Base-by-base conservation (phyloP, 495 filamentous ascomycete species). In the Penicilliopsis zonata region DNA sequence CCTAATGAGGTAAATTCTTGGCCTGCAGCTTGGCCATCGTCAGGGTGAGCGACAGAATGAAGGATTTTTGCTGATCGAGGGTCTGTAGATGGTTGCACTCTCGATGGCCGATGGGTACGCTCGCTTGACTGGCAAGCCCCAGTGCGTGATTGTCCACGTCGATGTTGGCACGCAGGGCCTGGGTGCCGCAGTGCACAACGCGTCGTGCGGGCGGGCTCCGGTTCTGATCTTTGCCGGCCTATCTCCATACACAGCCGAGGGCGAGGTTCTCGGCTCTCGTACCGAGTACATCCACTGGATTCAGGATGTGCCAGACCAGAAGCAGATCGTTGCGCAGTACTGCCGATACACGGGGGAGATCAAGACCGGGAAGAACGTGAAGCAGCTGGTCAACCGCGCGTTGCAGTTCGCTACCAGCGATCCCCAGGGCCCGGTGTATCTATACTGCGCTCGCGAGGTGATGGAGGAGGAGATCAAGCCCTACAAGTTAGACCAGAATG, bases 201-300 rank as follows among this genome's bases (percentile, higher is more conserved):
- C 88, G 3, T 80, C 74, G 16, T 80, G 79, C 34, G 87, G 88
- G 1, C 78, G 88, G 19, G 80, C 83, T 1, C 88, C 88, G 0
- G 77, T 96, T 9, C 54, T 96, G 18, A 80, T 96, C 16, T 94
- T 96, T 47, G 88, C 88, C 1, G 88, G 88, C 8, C 60, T 96
- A 4, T 84, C 77, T 2, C 88, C 88, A 0, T 92, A 80, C 46
- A 95, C 88, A 2, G 74, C 83, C 21, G 87, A 96, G 42, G 88
- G 88, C 3, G 88, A 95, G 58, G 72, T 86, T 65, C 69, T 83
- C 13, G 88, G 88, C 2, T 83, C 76, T 3, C 69, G 88, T 25
- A 94, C 86, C 0, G 88, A 95, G 56, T 95, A 88, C 50, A 96
- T 94, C 46, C 88, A 96, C 48, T 96, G 88, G 83, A 87, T 94